Conservation (phyloP, 352 stramenopile species). For the Pythium apleroticum region DNA sequence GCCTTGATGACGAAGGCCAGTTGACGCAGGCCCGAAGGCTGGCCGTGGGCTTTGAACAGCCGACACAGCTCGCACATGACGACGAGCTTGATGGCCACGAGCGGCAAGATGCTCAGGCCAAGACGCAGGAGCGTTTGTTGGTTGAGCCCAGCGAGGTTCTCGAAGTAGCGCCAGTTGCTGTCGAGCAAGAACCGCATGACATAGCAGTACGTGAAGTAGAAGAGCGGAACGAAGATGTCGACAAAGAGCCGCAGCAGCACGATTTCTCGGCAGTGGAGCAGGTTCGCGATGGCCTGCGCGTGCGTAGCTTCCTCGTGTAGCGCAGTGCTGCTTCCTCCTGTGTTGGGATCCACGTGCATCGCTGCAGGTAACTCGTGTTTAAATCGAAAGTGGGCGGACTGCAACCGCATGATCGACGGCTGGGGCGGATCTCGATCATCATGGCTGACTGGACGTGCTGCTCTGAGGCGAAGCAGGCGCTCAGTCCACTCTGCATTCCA, state of each 20-base stretch:
- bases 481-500: background rate
- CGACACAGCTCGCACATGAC: background rate
- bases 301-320: background rate
- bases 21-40: slow-evolving; percentile 6
- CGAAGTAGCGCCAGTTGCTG: slow-evolving; percentile 1
- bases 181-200: background rate
- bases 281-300: background rate
- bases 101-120: background rate
- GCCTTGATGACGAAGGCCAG: slow-evolving; percentile 9
- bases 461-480: too few species aligned
- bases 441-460: too few species aligned
- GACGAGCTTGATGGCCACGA: background rate
- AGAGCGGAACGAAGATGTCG: slow-evolving; percentile 16
- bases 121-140: background rate
- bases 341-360: too few species aligned
- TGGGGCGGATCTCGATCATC: too few species aligned
- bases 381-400: too few species aligned
- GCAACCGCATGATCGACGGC: too few species aligned
- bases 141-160: background rate
- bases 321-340: too few species aligned
- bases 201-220: slow-evolving; percentile 10
- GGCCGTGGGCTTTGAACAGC: background rate
- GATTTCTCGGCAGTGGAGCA: slow-evolving; percentile 18
- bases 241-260: slow-evolving; percentile 21
- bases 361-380: too few species aligned